These are phyloP conservation scores for Cenchrus americanus DNA, from an alignment of 176 grass and related monocot species.

Conservation along the genomic window DNA sequence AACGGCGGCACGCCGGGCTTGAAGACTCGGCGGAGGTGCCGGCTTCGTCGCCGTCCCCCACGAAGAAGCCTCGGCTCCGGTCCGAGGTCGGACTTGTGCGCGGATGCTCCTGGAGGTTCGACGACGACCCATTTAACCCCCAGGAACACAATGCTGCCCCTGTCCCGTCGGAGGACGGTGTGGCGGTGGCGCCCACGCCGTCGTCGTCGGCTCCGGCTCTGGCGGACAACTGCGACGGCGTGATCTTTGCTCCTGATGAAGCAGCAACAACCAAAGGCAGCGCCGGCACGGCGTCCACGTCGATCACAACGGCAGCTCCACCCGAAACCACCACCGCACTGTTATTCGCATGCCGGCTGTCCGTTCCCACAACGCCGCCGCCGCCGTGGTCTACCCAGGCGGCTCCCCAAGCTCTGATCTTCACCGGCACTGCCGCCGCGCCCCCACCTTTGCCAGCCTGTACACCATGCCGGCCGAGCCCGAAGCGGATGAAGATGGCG, in stretches of 20 bases:
- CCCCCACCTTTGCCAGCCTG: not conserved
- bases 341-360: not conserved
- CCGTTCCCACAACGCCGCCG: not conserved
- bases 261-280: not conserved
- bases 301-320: not conserved
- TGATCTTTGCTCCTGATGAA: not conserved
- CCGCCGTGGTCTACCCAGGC: not conserved
- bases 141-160: not conserved
- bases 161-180: not conserved
- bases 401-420: not conserved
- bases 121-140: not conserved
- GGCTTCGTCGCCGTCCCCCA: not conserved
- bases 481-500: not conserved
- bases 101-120: slow-evolving; percentile 17
- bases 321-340: not conserved
- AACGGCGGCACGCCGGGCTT: not conserved
- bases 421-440: not conserved
- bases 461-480: not conserved
- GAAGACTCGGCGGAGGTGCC: not conserved
- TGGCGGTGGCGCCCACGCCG: not conserved
- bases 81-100: slow-evolving; percentile 37
- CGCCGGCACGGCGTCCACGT: not conserved
- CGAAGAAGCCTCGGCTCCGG: slow-evolving; percentile 17
- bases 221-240: not conserved
- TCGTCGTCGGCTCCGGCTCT: not conserved